A percentile compares a stretch with the other conserved stretches of the same genome.
phyloP scores from a whole-genome alignment of 129 eudicot genomes.

The Centrapalus pauciflorus region DNA sequence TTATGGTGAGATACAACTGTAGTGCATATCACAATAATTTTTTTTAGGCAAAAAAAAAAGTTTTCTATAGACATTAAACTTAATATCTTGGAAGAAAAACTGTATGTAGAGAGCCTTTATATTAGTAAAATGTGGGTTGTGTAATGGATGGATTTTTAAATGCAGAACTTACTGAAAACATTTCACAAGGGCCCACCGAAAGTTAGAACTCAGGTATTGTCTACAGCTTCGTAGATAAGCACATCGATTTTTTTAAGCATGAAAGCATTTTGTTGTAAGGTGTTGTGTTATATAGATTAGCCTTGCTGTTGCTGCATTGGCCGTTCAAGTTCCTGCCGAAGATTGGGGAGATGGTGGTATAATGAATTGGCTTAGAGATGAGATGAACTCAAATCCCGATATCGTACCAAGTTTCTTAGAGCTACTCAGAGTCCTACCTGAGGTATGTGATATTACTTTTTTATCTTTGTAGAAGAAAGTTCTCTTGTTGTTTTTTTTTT shows the following conservation, averaged over 20 bases:
- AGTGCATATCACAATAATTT: not conserved
- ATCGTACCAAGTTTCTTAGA: slow-evolving; percentile 83
- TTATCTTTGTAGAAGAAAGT: not conserved
- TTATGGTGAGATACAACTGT: not conserved
- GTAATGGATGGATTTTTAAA: slow-evolving; percentile 11
- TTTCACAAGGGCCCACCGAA: slow-evolving; percentile 96
- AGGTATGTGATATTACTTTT: too few relatives aligned
- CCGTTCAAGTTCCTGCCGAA: slow-evolving; percentile 95
- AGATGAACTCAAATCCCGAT: slow-evolving; percentile 80
- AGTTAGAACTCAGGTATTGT: slow-evolving; percentile 96
- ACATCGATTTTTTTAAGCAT: too few relatives aligned
- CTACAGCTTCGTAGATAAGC: not conserved
- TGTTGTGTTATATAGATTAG: slow-evolving; percentile 64
- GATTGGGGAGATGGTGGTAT: slow-evolving; percentile 99
- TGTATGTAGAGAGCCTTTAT: not conserved
- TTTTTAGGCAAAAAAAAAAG: too few relatives aligned
- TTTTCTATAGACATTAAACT: too few relatives aligned
- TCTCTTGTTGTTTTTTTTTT: not conserved
- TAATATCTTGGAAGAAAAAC: not conserved
- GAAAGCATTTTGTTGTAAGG: slow-evolving; percentile 4
- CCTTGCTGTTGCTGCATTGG: slow-evolving; percentile 99
- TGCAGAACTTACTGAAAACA: slow-evolving; percentile 82
- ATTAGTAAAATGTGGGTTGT: slow-evolving; percentile 7
- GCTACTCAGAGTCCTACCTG: slow-evolving; percentile 92
- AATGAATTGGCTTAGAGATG: slow-evolving; percentile 82